A percentile compares a stretch with the other conserved stretches of the same genome.
These are phyloP conservation scores for Mercurialis annua DNA, from an alignment of 345 rosid genomes.

Conservation along the genomic window DNA sequence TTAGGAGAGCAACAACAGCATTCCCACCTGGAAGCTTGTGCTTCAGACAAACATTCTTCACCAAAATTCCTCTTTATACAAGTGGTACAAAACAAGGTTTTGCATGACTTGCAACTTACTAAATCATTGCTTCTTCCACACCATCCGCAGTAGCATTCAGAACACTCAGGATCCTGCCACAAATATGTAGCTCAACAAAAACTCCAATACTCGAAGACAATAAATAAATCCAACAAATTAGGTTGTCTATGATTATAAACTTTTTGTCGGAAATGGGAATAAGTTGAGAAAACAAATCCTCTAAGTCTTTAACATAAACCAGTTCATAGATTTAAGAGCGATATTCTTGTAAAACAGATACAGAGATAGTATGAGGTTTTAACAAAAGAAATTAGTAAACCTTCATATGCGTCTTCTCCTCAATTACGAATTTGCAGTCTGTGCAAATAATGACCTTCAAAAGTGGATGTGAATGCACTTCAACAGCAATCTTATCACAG, in stretches of 20 bases:
- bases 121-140: conserved; percentile 71
- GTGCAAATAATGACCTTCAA: conserved; percentile 80
- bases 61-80: conserved; percentile 82
- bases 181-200: conserved; percentile 21
- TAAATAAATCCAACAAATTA: too few relatives aligned
- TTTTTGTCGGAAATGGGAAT: too few relatives aligned
- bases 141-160: conserved; percentile 83
- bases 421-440: conserved; percentile 70
- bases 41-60: conserved; percentile 61
- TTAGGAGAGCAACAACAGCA: conserved; percentile 85
- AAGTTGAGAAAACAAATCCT: too few relatives aligned
- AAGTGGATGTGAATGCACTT: conserved; percentile 78
- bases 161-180: conserved; percentile 61
- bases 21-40: conserved; percentile 69
- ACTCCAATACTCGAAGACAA: conserved; percentile 10
- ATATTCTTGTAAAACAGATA: too few relatives aligned
- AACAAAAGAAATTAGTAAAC: conserved; percentile 30
- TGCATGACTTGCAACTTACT: conserved; percentile 75
- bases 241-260: too few relatives aligned
- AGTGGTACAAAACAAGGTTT: conserved; percentile 57
- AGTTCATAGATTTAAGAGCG: too few relatives aligned
- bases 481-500: conserved; percentile 55
- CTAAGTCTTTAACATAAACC: too few relatives aligned
- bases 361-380: too few relatives aligned
- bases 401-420: conserved; percentile 59